A percentile compares a stretch with the other conserved stretches of the same genome.
These are phyloP conservation scores for Penicillium sp. DNA, from an alignment of 2,329 filamentous ascomycete species.

Conservation along the genomic window DNA sequence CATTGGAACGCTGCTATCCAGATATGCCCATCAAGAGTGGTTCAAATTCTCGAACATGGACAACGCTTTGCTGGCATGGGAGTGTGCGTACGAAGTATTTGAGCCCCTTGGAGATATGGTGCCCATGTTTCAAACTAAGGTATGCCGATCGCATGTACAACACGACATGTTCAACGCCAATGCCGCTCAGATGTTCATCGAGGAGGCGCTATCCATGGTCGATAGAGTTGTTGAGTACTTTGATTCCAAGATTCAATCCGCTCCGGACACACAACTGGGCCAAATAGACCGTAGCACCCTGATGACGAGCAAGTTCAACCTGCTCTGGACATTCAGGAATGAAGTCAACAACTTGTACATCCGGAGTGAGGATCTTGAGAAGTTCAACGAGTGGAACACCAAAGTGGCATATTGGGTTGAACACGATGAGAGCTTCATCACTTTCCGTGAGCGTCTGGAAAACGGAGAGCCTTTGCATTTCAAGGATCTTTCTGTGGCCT, in stretches of 20 bases:
- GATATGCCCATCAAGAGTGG: constrained; percentile 30
- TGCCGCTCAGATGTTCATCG: constrained; percentile 16
- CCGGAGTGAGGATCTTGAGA: constrained; percentile 14
- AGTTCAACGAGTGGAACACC: constrained; percentile 16
- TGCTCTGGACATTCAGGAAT: constrained; percentile 18
- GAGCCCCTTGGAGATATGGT: constrained; percentile 19
- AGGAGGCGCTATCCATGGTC: constrained; percentile 23
- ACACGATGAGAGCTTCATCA: constrained; percentile 14
- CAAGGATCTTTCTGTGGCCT: not conserved
- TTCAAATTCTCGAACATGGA: constrained; percentile 26
- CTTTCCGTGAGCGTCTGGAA: constrained; percentile 6
- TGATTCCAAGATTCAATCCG: constrained; percentile 10
- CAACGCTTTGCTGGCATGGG: constrained; percentile 22
- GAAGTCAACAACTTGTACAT: constrained; percentile 12
- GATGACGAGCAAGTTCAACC: constrained; percentile 18
- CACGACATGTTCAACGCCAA: constrained; percentile 23
- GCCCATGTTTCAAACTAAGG: constrained; percentile 24
- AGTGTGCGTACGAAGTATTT: constrained; percentile 27
- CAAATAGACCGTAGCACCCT: constrained; percentile 16
- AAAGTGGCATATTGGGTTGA: constrained; percentile 13
- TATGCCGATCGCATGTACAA: constrained; percentile 20
- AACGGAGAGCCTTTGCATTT: not conserved
- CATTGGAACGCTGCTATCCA: constrained; percentile 21
- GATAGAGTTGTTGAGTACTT: constrained; percentile 19
- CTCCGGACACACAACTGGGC: constrained; percentile 13